phyloP scores from a whole-genome alignment of 345 rosid genomes.

The Eucalyptus sp. region DNA sequence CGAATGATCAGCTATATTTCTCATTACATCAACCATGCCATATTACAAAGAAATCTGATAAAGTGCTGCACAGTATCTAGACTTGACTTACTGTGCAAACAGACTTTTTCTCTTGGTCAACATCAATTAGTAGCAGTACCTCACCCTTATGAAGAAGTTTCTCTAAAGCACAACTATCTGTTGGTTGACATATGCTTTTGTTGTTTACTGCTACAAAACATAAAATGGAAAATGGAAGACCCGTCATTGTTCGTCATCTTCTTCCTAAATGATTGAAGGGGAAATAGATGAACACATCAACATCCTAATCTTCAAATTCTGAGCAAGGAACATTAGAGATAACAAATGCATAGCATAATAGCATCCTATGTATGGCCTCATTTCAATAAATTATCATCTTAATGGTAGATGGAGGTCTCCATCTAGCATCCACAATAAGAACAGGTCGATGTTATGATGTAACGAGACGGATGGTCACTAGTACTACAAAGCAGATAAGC shows the following conservation, averaged over 20 bases:
- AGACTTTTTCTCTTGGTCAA: not conserved
- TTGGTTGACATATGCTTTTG: not conserved
- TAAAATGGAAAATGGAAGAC: not conserved
- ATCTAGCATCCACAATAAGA: not conserved
- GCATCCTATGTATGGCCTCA: not conserved
- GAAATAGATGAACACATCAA: not conserved
- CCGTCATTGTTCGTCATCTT: not conserved
- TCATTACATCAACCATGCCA: not conserved
- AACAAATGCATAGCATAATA: not conserved
- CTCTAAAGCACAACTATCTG: not conserved
- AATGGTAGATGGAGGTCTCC: not conserved
- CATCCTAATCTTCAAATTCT: not conserved
- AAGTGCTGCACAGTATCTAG: not conserved
- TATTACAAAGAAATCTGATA: not conserved
- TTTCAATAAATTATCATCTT: not conserved
- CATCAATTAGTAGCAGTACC: not conserved
- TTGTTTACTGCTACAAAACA: not conserved
- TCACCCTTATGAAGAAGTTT: not conserved
- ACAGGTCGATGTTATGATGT: not conserved
- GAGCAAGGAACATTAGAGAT: not conserved
- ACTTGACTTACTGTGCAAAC: not conserved
- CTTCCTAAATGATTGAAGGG: not conserved
- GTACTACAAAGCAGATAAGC: not conserved
- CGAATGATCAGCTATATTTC: not conserved
- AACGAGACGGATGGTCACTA: not conserved